Evolutionary conservation across 2,329 filamentous ascomycete genomes (phyloP), one percentile per base, ranked within the genome.

Genomic region (Chaetomium globosum): DNA sequence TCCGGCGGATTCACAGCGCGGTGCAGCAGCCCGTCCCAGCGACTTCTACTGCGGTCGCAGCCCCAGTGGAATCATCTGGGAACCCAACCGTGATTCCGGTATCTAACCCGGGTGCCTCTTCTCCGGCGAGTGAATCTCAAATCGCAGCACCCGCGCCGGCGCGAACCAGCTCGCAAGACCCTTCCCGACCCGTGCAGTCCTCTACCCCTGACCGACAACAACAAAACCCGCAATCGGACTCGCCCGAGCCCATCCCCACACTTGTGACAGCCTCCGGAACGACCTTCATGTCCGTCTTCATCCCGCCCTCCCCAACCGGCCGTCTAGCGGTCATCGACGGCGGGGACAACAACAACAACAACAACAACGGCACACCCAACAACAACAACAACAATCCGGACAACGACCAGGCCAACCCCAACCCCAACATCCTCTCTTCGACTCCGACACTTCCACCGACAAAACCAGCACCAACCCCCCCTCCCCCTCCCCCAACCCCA

Each of bases 231-330:
- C 31, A 33, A 10, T 33, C 2, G 6, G 23, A 43, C 16, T n/a
- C 39, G 16, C 39, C 39, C 21, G n/a, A 49, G 1, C 63, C 31
- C 3, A 12, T 46, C 51, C 33, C 55, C 9, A 65, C 31, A 1
- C 54, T 65, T 5, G 28, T 65, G 21, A 67, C 62, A 3, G 39
- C 23, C 31, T 16, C 46, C 6, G 67, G 66, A 21, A 57, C 61
- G 9, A 68, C 67, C 39, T 66, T 70, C 65, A 58, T 68, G 26
- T 66, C 70, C 2, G 52, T 71, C 16, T 70, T 71, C 57, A 31
- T 64, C 13, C 69, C 70, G 1, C 67, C 70, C 0, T 33, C 63
- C 9, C 66, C 69, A 7, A 67, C 68, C 1, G 65, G 67, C 21
- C 60, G 59, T 1, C 43, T 67, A 28, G 60, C 67, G 0, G 67